Evolutionary conservation across 331 rosid genomes (phyloP), one percentile per base, ranked within the genome.

Genomic region (Malus hybrid): DNA sequence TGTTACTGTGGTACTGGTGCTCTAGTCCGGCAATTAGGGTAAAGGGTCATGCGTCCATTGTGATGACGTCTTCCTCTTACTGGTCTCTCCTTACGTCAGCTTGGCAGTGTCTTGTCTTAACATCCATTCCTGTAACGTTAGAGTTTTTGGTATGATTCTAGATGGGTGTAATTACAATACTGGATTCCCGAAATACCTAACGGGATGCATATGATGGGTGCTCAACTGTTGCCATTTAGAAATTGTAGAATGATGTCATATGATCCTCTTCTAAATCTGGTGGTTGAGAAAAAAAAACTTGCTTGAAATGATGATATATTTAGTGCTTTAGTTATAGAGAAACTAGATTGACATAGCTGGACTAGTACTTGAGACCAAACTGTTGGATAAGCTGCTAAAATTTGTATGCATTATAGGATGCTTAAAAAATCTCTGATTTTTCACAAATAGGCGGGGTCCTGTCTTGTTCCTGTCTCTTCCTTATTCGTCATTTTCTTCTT

Each of bases 401-500:
- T 48, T 15, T 8, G 20, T 64, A 15, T 64, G 19, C 14, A 31
- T 31, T n/a, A 31, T 32, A 16, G 3, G 32, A 31, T 64, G 42
- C 20, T 64, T 64, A 31, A 5, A 14, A 28, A 62, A 64, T 64
- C 68, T 29, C 42, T 32, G 24, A 16, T 16, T 64, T 22, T 34
- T 60, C 15, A 5, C 54, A 46, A 29, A 73, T 27, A 54, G 50
- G 28, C 36, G 19, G 28, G 75, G 18, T 48, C 69, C n/a, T 61
- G 39, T 61, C 33, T 72, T 69, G 56, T 81, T 29, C 72, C 55
- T 24, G 46, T 46, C 65, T 71, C 60, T 69, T 54, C 44, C 79
- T 83, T 12, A 72, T 69, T 52, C n/a, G 7, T 70, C 74, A 68
- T 71, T 46, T 70, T 22, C 13, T 76, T 82, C 70, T 79, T 52